Percentiles rank a stretch among this genome's conserved stretches.
phyloP scores from a whole-genome alignment of 352 stramenopile genomes.

The Blastocystis sp. region DNA sequence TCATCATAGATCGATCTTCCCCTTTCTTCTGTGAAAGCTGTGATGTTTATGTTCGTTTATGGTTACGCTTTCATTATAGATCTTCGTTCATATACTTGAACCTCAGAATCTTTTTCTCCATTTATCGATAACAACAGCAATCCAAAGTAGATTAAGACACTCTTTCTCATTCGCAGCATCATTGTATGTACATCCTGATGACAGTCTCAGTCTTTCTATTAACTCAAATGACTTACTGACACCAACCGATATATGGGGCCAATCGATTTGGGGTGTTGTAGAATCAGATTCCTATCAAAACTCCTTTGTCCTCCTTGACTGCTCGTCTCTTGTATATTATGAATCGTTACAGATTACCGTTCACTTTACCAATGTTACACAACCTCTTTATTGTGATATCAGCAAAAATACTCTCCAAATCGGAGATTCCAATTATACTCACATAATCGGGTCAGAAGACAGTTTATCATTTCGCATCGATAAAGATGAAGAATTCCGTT shows the following conservation, averaged over 20 bases:
- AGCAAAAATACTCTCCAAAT: neutral
- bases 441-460: neutral
- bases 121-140: neutral
- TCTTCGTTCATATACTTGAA: neutral
- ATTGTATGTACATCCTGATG: neutral
- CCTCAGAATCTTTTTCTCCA: neutral
- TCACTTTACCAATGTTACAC: neutral
- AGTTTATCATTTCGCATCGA: neutral
- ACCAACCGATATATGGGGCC: too few species aligned
- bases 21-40: slow-evolving; percentile 7
- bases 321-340: neutral
- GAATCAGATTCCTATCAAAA: neutral
- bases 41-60: neutral
- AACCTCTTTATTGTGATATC: neutral
- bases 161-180: neutral
- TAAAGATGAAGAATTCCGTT: neutral
- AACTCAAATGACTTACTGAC: neutral
- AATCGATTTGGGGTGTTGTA: neutral
- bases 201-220: neutral
- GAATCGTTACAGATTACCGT: neutral
- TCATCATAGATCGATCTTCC: neutral
- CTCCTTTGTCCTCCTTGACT: neutral
- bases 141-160: neutral
- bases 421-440: neutral
- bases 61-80: neutral